These are phyloP conservation scores for Pseudogymnoascus sp. DNA, from an alignment of 2,329 filamentous ascomycete species.

Conservation along the genomic window DNA sequence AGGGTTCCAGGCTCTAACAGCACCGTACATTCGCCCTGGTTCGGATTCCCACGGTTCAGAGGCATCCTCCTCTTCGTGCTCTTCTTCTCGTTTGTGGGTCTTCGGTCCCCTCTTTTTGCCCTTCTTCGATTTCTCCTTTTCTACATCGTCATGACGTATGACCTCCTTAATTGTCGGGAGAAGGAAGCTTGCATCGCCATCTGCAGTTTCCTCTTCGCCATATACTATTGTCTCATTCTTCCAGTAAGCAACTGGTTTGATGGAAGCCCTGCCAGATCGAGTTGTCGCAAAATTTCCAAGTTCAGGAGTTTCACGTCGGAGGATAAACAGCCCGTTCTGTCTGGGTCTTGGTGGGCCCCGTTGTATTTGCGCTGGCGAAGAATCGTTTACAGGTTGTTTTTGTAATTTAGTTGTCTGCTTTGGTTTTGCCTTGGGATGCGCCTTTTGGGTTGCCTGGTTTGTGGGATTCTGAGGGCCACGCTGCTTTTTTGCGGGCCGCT, in stretches of 20 bases:
- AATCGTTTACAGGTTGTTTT: constrained; percentile 10
- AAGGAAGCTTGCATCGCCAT: constrained; percentile 49
- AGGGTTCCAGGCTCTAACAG: constrained; percentile 58
- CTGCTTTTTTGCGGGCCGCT: constrained; percentile 29
- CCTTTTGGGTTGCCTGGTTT: neutral
- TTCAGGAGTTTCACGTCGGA: constrained; percentile 41
- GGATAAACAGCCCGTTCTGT: constrained; percentile 41
- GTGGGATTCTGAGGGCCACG: neutral
- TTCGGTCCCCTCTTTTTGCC: constrained; percentile 9
- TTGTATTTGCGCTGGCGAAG: constrained; percentile 21
- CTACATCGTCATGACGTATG: constrained; percentile 60
- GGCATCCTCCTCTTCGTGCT: constrained; percentile 44
- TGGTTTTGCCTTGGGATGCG: constrained; percentile 9
- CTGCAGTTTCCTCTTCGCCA: constrained; percentile 50
- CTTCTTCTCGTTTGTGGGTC: constrained; percentile 25
- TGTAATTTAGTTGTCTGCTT: constrained; percentile 12
- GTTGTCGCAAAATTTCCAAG: constrained; percentile 43
- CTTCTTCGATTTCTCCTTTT: constrained; percentile 32
- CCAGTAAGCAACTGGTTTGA: constrained; percentile 78
- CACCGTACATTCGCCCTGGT: constrained; percentile 56
- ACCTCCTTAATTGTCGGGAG: constrained; percentile 69
- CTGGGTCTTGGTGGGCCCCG: constrained; percentile 33
- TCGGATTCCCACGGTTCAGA: constrained; percentile 65
- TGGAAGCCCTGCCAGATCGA: constrained; percentile 70
- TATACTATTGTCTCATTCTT: constrained; percentile 72